Evolutionary conservation across 2,329 filamentous ascomycete genomes (phyloP).

Genomic region (Fusarium sp.): DNA sequence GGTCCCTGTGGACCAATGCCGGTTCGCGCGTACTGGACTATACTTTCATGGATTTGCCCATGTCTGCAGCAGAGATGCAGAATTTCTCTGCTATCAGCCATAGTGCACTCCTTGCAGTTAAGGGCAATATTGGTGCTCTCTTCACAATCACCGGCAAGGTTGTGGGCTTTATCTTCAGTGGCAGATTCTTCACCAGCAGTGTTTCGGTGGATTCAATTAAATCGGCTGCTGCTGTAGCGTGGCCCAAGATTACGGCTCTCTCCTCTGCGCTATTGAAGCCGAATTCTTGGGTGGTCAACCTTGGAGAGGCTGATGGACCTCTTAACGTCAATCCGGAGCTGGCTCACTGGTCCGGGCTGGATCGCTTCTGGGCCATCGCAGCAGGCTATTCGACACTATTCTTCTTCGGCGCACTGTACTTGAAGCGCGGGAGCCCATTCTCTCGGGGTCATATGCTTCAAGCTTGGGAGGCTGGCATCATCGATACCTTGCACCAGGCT

Average conservation of each 20-base stretch:
- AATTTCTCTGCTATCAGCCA: constrained; percentile 81
- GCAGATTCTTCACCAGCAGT: constrained; percentile 47
- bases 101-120: constrained; percentile 69
- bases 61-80: constrained; percentile 70
- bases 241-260: constrained; percentile 29
- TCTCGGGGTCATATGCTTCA: constrained; percentile 63
- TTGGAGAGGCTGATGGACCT: constrained; percentile 54
- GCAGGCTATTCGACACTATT: constrained; percentile 84
- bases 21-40: constrained; percentile 59
- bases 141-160: constrained; percentile 50
- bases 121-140: constrained; percentile 57
- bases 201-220: constrained; percentile 16
- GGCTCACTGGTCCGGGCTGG: constrained; percentile 72
- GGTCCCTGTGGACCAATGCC: constrained; percentile 53
- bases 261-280: constrained; percentile 53
- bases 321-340: constrained; percentile 62
- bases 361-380: constrained; percentile 75
- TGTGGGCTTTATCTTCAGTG: constrained; percentile 55
- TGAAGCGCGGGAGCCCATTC: constrained; percentile 76
- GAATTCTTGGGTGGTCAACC: constrained; percentile 65
- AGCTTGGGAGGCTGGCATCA: constrained; percentile 77
- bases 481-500: constrained; percentile 88
- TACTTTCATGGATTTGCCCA: constrained; percentile 59
- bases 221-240: constrained; percentile 12
- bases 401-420: constrained; percentile 77